These are phyloP conservation scores for Aspergillus unguis DNA, from an alignment of 2,329 filamentous ascomycete species.

Conservation along the genomic window DNA sequence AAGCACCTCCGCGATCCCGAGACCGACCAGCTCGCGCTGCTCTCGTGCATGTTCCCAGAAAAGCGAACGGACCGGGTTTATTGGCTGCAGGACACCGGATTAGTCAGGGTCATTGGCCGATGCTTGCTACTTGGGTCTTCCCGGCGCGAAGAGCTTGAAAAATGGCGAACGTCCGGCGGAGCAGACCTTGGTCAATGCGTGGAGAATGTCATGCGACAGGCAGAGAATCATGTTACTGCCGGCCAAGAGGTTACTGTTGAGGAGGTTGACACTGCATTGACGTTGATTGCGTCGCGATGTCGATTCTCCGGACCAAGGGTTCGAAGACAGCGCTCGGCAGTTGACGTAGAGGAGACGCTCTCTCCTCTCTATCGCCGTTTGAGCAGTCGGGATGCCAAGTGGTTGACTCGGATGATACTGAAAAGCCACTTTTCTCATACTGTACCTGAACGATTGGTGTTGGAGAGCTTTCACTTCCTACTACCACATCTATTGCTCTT, in stretches of 20 bases:
- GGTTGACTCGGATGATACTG: constrained; percentile 76
- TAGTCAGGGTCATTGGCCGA: constrained; percentile 66
- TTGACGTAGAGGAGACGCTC: constrained; percentile 49
- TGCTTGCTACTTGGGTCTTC: constrained; percentile 63
- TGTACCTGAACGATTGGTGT: constrained; percentile 56
- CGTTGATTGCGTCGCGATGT: constrained; percentile 64
- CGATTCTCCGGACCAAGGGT: constrained; percentile 68
- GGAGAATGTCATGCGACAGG: constrained; percentile 59
- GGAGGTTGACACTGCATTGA: constrained; percentile 66
- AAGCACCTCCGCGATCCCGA: constrained; percentile 55
- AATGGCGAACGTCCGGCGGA: constrained; percentile 59
- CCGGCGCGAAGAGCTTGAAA: constrained; percentile 59
- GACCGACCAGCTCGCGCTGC: constrained; percentile 60
- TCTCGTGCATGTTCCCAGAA: constrained; percentile 74
- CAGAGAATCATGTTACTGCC: constrained; percentile 47
- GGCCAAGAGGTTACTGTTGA: constrained; percentile 60
- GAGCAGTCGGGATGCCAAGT: constrained; percentile 71
- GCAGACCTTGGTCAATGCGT: constrained; percentile 70
- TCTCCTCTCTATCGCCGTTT: constrained; percentile 58
- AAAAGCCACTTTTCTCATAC: constrained; percentile 69
- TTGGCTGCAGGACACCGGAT: constrained; percentile 57
- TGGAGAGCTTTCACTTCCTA: constrained; percentile 63
- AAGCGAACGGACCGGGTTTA: constrained; percentile 76
- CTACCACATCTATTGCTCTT: constrained; percentile 69
- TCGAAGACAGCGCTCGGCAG: constrained; percentile 39